Percentiles rank a stretch among this genome's conserved stretches.
These are phyloP conservation scores for Russula ochroleuca DNA, from an alignment of 768 basidiomycete genomes.

Conservation along the genomic window DNA sequence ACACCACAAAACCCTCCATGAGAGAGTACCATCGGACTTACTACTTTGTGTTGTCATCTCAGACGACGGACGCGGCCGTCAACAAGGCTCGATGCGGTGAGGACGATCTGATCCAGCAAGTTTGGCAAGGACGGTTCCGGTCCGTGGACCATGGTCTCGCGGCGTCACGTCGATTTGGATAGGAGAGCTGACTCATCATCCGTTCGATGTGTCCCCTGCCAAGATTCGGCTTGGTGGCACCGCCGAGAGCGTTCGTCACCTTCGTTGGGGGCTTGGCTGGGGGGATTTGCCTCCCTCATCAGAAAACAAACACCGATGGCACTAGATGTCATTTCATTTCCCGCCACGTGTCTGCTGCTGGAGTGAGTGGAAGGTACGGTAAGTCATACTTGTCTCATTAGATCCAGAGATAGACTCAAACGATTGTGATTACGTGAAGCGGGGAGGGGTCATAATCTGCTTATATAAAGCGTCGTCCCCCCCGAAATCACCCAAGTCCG, in stretches of 20 bases:
- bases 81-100: too few relatives aligned
- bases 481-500: background rate
- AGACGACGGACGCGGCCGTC: too few relatives aligned
- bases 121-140: background rate
- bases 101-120: too few relatives aligned
- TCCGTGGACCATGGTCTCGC: background rate
- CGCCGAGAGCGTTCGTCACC: background rate
- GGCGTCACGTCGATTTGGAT: background rate
- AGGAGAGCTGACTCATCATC: background rate
- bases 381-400: background rate
- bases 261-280: background rate
- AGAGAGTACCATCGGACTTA: too few relatives aligned
- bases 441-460: background rate
- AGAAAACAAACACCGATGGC: background rate
- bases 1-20: too few relatives aligned
- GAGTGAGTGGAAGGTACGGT: background rate
- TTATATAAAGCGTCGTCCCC: slow-evolving; percentile 12
- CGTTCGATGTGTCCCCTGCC: too few relatives aligned
- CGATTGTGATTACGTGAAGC: slow-evolving; percentile 3
- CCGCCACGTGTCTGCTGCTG: background rate
- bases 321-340: background rate
- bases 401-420: background rate
- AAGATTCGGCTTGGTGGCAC: background rate
- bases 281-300: background rate
- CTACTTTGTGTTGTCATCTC: too few relatives aligned